A percentile compares a stretch with the other conserved stretches of the same genome.
Conservation (phyloP, 176 grass and related monocot genomes). For the Metroxylon sagu region DNA sequence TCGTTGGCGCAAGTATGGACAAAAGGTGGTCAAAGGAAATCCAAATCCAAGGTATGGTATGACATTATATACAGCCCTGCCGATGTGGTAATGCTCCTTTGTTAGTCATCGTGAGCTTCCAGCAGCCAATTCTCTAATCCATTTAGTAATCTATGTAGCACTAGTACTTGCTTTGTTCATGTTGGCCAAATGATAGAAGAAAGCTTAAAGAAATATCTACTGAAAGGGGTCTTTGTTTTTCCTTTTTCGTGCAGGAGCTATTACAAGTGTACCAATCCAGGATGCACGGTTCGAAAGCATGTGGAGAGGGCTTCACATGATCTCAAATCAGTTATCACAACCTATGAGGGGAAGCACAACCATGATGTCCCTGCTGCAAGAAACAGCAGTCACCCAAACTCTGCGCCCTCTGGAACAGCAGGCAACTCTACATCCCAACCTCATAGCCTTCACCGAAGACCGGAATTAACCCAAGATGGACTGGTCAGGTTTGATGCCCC, state of each 20-base stretch:
- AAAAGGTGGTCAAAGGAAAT: constrained; percentile 99
- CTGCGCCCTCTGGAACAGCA: not conserved
- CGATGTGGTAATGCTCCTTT: too few species aligned
- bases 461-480: constrained; percentile 15
- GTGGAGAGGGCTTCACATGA: constrained; percentile 96
- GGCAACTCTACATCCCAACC: not conserved
- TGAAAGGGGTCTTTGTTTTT: constrained; percentile 1
- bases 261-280: constrained; percentile 86
- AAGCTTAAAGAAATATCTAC: too few species aligned
- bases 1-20: constrained; percentile 97
- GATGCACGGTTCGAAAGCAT: constrained; percentile 88
- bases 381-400: constrained; percentile 48
- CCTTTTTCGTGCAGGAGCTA: constrained; percentile 62
- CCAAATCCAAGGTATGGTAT: constrained; percentile 81
- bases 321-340: constrained; percentile 96
- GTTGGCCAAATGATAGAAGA: too few species aligned
- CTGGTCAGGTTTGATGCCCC: not conserved
- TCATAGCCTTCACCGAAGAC: constrained; percentile 13
- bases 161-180: too few species aligned
- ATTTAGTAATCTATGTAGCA: too few species aligned
- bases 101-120: too few species aligned
- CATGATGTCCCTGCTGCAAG: constrained; percentile 92
- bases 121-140: too few species aligned
- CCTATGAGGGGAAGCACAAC: constrained; percentile 92
- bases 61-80: not conserved